phyloP scores from a whole-genome alignment of 805 yeast genomes.

The Candida andamanensis region DNA sequence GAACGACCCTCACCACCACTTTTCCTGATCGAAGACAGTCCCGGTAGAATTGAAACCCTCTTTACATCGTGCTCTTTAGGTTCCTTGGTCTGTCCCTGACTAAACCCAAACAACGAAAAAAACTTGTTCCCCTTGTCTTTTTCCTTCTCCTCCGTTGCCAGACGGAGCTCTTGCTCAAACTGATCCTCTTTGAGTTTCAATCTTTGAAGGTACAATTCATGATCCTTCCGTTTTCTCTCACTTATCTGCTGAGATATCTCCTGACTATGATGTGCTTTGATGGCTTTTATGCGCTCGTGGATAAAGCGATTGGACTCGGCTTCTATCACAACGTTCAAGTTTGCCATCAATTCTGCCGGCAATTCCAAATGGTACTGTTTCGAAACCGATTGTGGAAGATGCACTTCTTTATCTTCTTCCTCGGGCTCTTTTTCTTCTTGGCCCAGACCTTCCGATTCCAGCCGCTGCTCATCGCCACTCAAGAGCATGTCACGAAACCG shows the following conservation, averaged over 20 bases:
- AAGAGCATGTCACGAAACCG: not conserved
- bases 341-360: conserved; percentile 18
- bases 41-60: too few relatives aligned
- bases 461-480: conserved; percentile 1
- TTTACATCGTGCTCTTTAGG: too few relatives aligned
- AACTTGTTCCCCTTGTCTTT: conserved; percentile 13
- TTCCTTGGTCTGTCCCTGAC: too few relatives aligned
- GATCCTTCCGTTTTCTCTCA: conserved; percentile 36
- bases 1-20: too few relatives aligned
- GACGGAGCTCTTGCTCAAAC: conserved; percentile 26
- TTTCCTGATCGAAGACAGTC: too few relatives aligned
- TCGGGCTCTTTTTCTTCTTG: too few relatives aligned
- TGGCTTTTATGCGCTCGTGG: conserved; percentile 33
- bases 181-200: conserved; percentile 35
- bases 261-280: conserved; percentile 34
- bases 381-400: conserved; percentile 3
- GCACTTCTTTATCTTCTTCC: conserved; percentile 4
- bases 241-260: conserved; percentile 31
- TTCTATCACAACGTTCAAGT: conserved; percentile 27
- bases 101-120: conserved; percentile 10
- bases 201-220: conserved; percentile 31
- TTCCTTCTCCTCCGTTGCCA: conserved; percentile 21
- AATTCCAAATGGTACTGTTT: conserved; percentile 10
- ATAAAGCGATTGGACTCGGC: conserved; percentile 33
- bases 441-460: not conserved